Base-by-base conservation (phyloP, 2,329 filamentous ascomycete species). In the Dendryphion nanum region DNA sequence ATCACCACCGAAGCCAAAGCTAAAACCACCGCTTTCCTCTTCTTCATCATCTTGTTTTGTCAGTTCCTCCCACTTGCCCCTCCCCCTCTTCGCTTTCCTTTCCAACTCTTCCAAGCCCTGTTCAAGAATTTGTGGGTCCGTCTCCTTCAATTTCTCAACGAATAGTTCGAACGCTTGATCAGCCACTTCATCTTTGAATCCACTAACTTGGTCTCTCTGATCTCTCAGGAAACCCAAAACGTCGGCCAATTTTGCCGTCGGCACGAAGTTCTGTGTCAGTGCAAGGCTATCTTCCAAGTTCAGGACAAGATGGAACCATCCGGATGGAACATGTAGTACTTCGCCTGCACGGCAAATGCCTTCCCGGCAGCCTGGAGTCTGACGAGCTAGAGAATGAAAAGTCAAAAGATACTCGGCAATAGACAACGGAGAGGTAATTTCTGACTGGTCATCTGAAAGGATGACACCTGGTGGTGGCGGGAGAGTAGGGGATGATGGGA, bases 271-370 rank as follows among this genome's bases (percentile, higher is more conserved):
- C 63, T 97, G 91, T 6, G 91, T 97, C 48, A 97, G 76, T 4
- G 91, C 93, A 47, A 97, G 86, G 30, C 86, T 85, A 10, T 80
- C 76, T 51, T 89, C 85, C 2, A 95, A 71, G 58, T 97, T 97
- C 31, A 97, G 83, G 7, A 97, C 93, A 20, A 97, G 72, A 72
- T 97, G 91, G 83, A 93, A 97, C 91, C 91, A 97, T 5, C 91
- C 90, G 35, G 85, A 89, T 0, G 93, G 91, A 5, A 97, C 91
- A 60, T 96, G 88, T 34, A 97, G 68, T 13, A 97, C 83, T 64
- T 97, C 93, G 2, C 91, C 91, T 29, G 82, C 79, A 12, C 72
- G 68, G 60, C 91, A 97, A 18, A 97, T 82, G 0, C 89, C 91
- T 67, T 97, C 91, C 19, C 85, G 67, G 55, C 90, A 96, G 8